Evolutionary conservation across 1,284 basidiomycete genomes (phyloP).

Genomic region (Mycena citricolor): DNA sequence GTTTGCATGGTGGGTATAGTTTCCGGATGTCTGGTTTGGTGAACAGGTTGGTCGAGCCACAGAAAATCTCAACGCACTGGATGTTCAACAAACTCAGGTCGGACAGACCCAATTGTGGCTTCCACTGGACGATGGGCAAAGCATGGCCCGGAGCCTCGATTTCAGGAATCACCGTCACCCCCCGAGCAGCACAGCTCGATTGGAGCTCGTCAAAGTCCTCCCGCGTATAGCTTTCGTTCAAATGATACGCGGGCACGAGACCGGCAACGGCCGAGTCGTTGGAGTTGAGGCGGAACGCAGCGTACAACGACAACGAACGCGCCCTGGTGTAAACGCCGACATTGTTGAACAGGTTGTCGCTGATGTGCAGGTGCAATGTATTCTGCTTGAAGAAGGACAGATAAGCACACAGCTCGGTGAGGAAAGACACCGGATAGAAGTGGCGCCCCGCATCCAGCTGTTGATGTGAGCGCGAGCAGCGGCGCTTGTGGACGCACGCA

Average conservation of each 20-base stretch:
- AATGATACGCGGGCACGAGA: conserved; percentile 24
- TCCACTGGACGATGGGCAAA: conserved; percentile 39
- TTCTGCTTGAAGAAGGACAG: conserved; percentile 40
- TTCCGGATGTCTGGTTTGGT: conserved; percentile 11
- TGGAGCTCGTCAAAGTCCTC: conserved; percentile 35
- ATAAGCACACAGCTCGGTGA: conserved; percentile 37
- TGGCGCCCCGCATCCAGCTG: conserved; percentile 38
- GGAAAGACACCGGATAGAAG: conserved; percentile 34
- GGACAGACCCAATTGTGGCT: conserved; percentile 36
- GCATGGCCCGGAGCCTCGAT: conserved; percentile 38
- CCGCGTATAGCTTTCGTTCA: conserved; percentile 37
- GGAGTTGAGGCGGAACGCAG: conserved; percentile 37
- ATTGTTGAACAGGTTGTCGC: conserved; percentile 27
- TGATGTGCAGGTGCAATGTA: conserved; percentile 32
- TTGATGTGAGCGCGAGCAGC: not conserved
- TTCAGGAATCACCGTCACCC: conserved; percentile 39
- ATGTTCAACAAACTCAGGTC: conserved; percentile 34
- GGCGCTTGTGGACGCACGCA: not conserved
- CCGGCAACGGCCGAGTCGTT: conserved; percentile 31
- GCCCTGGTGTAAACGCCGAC: conserved; percentile 16
- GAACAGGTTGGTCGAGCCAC: not conserved
- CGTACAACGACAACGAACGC: conserved; percentile 28
- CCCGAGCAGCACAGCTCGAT: conserved; percentile 32
- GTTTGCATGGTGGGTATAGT: conserved; percentile 21
- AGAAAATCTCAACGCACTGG: conserved; percentile 7